Percentiles rank a stretch among this genome's conserved stretches.
Conservation (phyloP, 2,329 filamentous ascomycete species). For the Microcyclospora tardicrescens region DNA sequence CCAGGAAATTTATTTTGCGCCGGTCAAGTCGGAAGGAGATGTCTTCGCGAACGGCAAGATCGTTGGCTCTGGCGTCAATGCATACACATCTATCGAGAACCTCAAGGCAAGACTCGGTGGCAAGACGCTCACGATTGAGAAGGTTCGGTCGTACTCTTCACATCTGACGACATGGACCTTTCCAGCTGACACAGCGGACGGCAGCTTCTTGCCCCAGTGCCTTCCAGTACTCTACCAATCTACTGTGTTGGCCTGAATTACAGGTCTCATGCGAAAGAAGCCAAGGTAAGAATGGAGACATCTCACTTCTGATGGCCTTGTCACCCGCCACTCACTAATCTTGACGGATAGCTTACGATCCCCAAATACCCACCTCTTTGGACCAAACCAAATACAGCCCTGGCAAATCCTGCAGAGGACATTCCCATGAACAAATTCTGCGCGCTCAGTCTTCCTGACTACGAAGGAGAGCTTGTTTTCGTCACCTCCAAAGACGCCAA, state of each 20-base stretch:
- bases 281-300: too few relatives aligned
- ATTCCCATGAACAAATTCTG: slow-evolving; percentile 5
- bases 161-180: neutral
- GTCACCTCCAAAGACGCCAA: slow-evolving; percentile 15
- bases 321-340: neutral
- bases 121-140: neutral
- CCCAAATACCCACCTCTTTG: slow-evolving; percentile 5
- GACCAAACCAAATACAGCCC: slow-evolving; percentile 5
- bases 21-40: neutral
- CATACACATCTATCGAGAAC: neutral
- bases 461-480: slow-evolving; percentile 4
- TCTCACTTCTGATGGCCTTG: too few relatives aligned
- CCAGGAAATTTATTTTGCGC: slow-evolving; percentile 1
- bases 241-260: too few relatives aligned
- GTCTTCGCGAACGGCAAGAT: too few relatives aligned
- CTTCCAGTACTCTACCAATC: too few relatives aligned
- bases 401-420: slow-evolving; percentile 6
- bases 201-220: too few relatives aligned
- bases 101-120: neutral
- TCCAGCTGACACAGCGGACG: slow-evolving; percentile 1
- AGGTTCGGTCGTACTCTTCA: neutral
- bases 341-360: neutral
- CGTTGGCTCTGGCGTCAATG: neutral
- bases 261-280: too few relatives aligned
- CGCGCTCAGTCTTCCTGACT: slow-evolving; percentile 3